Evolutionary conservation across 164 flowering plant species (phyloP).

Genomic region (Chimonanthus salicifolius): DNA sequence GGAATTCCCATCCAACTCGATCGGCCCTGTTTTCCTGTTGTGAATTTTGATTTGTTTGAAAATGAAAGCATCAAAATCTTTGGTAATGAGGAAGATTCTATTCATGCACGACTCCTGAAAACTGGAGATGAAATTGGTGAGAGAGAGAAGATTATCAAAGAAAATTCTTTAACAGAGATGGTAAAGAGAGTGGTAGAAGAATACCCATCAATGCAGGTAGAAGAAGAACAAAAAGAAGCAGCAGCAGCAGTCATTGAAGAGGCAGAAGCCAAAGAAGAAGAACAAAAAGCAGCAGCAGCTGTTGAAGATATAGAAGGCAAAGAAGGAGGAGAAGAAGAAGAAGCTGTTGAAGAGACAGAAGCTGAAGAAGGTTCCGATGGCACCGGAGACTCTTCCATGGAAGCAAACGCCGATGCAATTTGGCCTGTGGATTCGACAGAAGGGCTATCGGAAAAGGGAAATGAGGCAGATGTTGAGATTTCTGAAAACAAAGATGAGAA

Average conservation of each 20-base stretch:
- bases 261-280: slow-evolving; percentile 3
- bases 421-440: slow-evolving; percentile 31
- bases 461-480: not conserved
- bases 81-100: not conserved
- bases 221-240: slow-evolving; percentile 1
- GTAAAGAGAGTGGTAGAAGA: not conserved
- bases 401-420: slow-evolving; percentile 23
- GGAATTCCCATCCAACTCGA: not conserved
- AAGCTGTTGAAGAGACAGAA: not conserved
- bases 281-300: too few relatives aligned
- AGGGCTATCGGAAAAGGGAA: slow-evolving; percentile 3
- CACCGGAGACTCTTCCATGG: slow-evolving; percentile 24
- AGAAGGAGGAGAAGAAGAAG: not conserved
- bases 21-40: not conserved
- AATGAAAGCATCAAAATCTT: not conserved
- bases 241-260: slow-evolving; percentile 1
- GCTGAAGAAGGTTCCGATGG: slow-evolving; percentile 16
- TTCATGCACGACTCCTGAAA: not conserved
- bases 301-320: not conserved
- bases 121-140: not conserved
- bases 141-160: not conserved
- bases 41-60: not conserved
- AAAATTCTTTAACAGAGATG: not conserved
- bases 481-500: not conserved
- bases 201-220: not conserved